Evolutionary conservation across 2,329 filamentous ascomycete species (phyloP), one percentile per base, ranked within the genome.

Genomic region (Fragosphaeria purpurea): DNA sequence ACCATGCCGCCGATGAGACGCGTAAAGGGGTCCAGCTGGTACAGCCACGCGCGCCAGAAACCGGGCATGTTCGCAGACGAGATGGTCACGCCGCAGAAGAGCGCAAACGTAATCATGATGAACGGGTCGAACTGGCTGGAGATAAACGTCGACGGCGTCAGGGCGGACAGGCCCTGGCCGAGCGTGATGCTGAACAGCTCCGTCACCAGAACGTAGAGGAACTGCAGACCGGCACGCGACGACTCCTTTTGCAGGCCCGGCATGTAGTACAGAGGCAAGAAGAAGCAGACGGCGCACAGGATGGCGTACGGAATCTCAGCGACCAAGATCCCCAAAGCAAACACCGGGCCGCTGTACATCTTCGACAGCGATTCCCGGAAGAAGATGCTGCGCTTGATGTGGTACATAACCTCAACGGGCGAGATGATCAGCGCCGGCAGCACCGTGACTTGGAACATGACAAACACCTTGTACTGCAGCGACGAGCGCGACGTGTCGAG

Each of bases 41-140:
- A 90, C 7, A 93, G 73, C 87, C 86, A 93, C 1, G 77, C 73
- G 37, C 83, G 77, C 85, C 86, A 93, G 69, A 89, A 89, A 2
- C 68, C 70, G 2, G 86, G 84, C 68, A 94, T 94, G 65, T 86
- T 81, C 0, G 83, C 78, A 41, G 82, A 79, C 0, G 88, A 85
- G 47, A 94, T 86, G 0, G 86, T 85, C 54, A 95, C 88, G 65
- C 88, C 88, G 61, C 87, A 94, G 79, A 95, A 94, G 31, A 94
- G 76, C 1, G 85, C 77, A 61, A 94, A 91, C 52, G 84, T 81
- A 63, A 93, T 86, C 65, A 89, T 83, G 63, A 93, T 70, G 63
- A 90, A 86, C 0, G 89, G 88, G 59, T 94, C 89, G 57, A 88
- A 76, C 57, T 91, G 80, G 11, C 84, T 81, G 0, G 86, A 82